Evolutionary conservation across 768 basidiomycete species (phyloP), one percentile per base, ranked within the genome.

Genomic region (Fomitopsis serialis): DNA sequence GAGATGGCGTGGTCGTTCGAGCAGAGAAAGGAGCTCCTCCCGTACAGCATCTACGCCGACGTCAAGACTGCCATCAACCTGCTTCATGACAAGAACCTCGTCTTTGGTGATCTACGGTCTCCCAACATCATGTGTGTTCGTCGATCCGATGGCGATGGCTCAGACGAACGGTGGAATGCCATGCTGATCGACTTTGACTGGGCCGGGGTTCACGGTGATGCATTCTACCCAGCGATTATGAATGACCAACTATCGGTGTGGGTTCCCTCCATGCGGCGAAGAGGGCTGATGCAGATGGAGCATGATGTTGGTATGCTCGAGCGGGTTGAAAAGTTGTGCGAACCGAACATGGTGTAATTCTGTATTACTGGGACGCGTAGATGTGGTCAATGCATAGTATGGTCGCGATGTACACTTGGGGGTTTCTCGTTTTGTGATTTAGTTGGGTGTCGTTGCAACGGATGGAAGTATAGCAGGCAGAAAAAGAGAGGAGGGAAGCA

Each of bases 111-210:
- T 37, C 50, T 60, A 2, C 53, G 58, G 17, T 3, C 21, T 5
- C 34, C 53, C 9, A 58, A 60, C 50, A 45, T 60, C 24, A 10
- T 57, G 25, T 21, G 32, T 9, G 34, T 15, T 21, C 2, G 23
- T 10, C 37, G 21, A 11, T 37, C 15, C 9, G 53, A 32, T 8
- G 24, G 56, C 15, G 19, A 5, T 40, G 37, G 15, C 6, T 40
- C 37, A 15, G 15, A 17, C 15, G 37, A 40, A 8, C 37, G 15
- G 7, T 40, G 37, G 37, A 5, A 11, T 32, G 11, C 44, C 6
- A 35, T 53, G 52, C 45, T 59, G 7, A 44, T 57, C 9, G 58
- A 59, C 36, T 59, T 59, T 21, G 58, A 59, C 37, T 57, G 58
- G 55, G 46, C 24, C 15, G 58, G 52, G 17, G 12, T 35, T 0